phyloP scores from a whole-genome alignment of 2,329 filamentous ascomycete genomes.

The Sclerotinia trifoliorum region DNA sequence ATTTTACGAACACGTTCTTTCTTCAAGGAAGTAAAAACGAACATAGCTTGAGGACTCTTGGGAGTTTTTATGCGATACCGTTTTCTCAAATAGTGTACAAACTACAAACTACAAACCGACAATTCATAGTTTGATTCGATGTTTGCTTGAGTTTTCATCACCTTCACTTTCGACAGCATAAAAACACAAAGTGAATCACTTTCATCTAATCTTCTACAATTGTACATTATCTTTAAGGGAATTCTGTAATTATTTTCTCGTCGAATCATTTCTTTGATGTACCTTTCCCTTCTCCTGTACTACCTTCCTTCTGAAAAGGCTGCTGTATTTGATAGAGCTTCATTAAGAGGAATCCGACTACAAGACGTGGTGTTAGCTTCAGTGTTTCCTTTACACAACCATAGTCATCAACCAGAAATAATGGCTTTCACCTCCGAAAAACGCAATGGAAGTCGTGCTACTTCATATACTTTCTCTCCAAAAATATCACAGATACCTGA shows the following conservation, averaged over 20 bases:
- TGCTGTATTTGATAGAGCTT: background rate
- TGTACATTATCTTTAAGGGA: background rate
- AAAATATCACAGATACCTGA: conserved; percentile 5
- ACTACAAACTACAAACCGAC: too few species aligned
- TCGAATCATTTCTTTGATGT: background rate
- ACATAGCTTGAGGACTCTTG: background rate
- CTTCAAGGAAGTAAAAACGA: too few species aligned
- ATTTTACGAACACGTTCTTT: background rate
- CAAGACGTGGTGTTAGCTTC: background rate
- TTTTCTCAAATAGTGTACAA: too few species aligned
- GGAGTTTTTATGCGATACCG: background rate
- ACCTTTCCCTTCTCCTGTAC: too few species aligned
- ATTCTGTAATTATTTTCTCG: background rate
- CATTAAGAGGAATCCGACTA: background rate
- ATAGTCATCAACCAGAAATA: background rate
- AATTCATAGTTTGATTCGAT: background rate
- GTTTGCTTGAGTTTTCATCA: background rate
- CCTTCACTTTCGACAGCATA: background rate
- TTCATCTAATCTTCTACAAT: background rate
- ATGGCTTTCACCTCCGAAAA: conserved; percentile 10
- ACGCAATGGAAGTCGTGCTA: conserved; percentile 11
- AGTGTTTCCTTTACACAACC: background rate
- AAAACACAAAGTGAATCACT: background rate
- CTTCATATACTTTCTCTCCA: conserved; percentile 15
- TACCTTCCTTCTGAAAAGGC: background rate